Conservation (phyloP, 202 grass and related monocot species). For the Sporobolus alterniflorus region DNA sequence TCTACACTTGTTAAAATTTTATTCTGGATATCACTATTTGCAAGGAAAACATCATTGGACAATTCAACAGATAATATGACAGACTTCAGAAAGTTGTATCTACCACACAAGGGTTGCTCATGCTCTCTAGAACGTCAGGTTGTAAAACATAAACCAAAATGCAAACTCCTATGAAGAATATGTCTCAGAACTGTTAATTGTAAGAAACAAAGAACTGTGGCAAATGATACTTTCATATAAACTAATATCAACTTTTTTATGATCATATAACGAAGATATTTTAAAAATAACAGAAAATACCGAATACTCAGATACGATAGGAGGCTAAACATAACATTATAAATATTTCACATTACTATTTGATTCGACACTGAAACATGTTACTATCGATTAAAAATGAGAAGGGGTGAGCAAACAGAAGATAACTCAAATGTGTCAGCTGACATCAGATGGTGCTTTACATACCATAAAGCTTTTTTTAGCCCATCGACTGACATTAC, state of each 20-base stretch:
- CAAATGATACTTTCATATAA: not conserved
- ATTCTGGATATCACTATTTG: not conserved
- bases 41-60: not conserved
- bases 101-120: not conserved
- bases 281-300: not conserved
- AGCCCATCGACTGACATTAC: slow-evolving; percentile 86
- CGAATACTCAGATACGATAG: not conserved
- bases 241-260: not conserved
- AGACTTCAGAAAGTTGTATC: not conserved
- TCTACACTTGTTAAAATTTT: slow-evolving; percentile 2
- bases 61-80: not conserved
- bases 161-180: not conserved
- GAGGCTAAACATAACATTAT: not conserved
- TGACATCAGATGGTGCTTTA: slow-evolving; percentile 1
- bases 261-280: not conserved
- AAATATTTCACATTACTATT: not conserved
- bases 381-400: not conserved
- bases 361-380: not conserved
- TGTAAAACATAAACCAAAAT: not conserved
- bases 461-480: slow-evolving; percentile 87
- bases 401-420: not conserved
- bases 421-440: not conserved
- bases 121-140: not conserved
- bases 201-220: not conserved
- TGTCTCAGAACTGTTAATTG: not conserved